A percentile compares a stretch with the other conserved stretches of the same genome.
Evolutionary conservation across 2,329 filamentous ascomycete species (phyloP).

Genomic region (Cylindrodendrum hubeiense): DNA sequence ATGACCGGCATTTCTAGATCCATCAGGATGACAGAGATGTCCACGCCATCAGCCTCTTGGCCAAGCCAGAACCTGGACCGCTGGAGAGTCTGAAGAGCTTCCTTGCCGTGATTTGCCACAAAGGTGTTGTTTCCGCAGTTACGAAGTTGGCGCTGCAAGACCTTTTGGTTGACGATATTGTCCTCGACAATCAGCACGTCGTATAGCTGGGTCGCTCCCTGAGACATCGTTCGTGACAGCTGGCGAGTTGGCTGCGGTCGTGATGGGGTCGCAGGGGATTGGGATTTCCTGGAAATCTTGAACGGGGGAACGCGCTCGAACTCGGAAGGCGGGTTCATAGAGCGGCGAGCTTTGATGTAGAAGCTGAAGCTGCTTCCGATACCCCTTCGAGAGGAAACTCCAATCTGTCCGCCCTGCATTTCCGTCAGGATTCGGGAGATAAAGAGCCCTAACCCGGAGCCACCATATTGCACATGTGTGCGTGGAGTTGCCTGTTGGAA

Average conservation of each 20-base stretch:
- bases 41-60: constrained; percentile 59
- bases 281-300: constrained; percentile 49
- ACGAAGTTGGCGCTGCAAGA: constrained; percentile 71
- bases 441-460: constrained; percentile 78
- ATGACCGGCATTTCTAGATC: constrained; percentile 88
- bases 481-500: constrained; percentile 77
- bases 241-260: constrained; percentile 35
- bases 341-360: constrained; percentile 77
- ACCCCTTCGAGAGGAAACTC: constrained; percentile 75
- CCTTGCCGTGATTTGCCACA: constrained; percentile 74
- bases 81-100: constrained; percentile 70
- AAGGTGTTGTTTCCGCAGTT: constrained; percentile 71
- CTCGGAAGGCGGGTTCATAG: constrained; percentile 53
- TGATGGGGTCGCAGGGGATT: constrained; percentile 30
- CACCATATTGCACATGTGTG: constrained; percentile 80
- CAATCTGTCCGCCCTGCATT: constrained; percentile 82
- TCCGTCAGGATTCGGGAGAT: constrained; percentile 83
- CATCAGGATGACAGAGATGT: constrained; percentile 80
- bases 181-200: constrained; percentile 76
- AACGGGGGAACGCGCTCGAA: constrained; percentile 52
- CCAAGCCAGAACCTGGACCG: constrained; percentile 68
- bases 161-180: constrained; percentile 75
- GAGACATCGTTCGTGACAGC: constrained; percentile 24
- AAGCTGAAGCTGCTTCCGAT: constrained; percentile 82
- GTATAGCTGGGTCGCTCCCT: constrained; percentile 51